Evolutionary conservation across 306 rosid species (phyloP), one percentile per base, ranked within the genome.

Genomic region (Trifolium dubium): DNA sequence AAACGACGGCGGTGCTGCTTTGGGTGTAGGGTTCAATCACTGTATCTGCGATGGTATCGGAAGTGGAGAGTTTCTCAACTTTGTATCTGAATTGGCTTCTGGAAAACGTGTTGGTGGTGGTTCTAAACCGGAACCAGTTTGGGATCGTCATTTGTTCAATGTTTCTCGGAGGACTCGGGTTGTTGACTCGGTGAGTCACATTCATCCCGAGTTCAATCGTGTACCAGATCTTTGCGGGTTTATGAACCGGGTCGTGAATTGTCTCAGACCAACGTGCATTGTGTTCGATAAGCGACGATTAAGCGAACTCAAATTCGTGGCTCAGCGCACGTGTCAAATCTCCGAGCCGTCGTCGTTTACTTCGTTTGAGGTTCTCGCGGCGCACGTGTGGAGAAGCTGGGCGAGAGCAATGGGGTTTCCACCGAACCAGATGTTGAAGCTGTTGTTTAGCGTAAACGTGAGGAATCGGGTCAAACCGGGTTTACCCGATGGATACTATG

Each of bases 321-420:
- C 89, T 0, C 14, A 17, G 0, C 64, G 77, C 18, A 71, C 90
- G 78, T 71, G 83, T 66, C 70, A 65, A 34, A 62, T 40, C 30
- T 31, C 69, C 0, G 89, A 79, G 0, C 3, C 49, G 4, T 41
- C 56, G 9, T 30, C 55, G 11, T 83, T 34, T 81, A 89, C 98
- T 1, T 79, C 92, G 3, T 93, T 93, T 17, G 98, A 93, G 75
- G 92, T 87, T 10, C 86, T 93, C 2, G 82, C 94, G 0, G 97
- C 90, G 0, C 98, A 91, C 74, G 84, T 93, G 11, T 93, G 98
- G 98, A 77, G 97, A 81, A 91, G 94, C 50, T 93, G 98, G 98
- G 94, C 92, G 6, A 77, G 85, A 60, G 86, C 98, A 12, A 4
- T 93, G 67, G 85, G 72, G 37, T 83, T 93, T 5, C 94, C 98